Evolutionary conservation across 1,284 basidiomycete genomes (phyloP).

Genomic region (Microbotryum intermedium): DNA sequence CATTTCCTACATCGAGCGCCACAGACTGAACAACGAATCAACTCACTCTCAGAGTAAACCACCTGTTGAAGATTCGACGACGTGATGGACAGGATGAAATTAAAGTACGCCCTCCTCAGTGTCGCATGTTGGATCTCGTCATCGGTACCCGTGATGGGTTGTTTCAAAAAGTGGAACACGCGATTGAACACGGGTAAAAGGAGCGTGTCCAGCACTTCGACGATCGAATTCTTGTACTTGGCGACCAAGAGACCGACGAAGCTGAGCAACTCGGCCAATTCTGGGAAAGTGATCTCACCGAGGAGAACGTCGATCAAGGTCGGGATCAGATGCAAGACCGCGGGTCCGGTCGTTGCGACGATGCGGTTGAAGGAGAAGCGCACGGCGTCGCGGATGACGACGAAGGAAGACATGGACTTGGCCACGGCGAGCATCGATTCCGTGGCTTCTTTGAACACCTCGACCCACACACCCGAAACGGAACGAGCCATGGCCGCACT

Average conservation of each 20-base stretch:
- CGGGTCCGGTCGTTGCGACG: constrained; percentile 76
- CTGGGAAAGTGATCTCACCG: constrained; percentile 80
- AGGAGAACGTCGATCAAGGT: constrained; percentile 80
- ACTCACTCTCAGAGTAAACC: constrained; percentile 76
- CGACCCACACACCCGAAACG: constrained; percentile 62
- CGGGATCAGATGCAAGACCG: constrained; percentile 59
- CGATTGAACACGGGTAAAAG: constrained; percentile 77
- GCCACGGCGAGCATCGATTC: constrained; percentile 82
- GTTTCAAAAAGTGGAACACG: constrained; percentile 69
- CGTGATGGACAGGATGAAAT: constrained; percentile 74
- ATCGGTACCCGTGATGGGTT: constrained; percentile 81
- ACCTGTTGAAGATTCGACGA: constrained; percentile 69
- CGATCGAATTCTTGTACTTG: constrained; percentile 76
- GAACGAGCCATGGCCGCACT: constrained; percentile 43
- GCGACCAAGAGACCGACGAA: constrained; percentile 88
- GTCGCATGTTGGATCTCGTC: constrained; percentile 75
- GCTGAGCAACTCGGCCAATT: constrained; percentile 89
- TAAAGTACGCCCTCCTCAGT: constrained; percentile 83
- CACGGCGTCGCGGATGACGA: constrained; percentile 87
- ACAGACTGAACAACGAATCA: background rate
- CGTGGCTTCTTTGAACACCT: constrained; percentile 77
- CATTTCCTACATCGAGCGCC: constrained; percentile 11
- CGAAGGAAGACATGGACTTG: constrained; percentile 77
- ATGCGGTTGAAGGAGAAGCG: constrained; percentile 88
- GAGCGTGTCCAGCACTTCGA: constrained; percentile 79